These are phyloP conservation scores for Chytriomyces sp. DNA, from an alignment of 192 early-diverging fungal genomes.

Conservation along the genomic window DNA sequence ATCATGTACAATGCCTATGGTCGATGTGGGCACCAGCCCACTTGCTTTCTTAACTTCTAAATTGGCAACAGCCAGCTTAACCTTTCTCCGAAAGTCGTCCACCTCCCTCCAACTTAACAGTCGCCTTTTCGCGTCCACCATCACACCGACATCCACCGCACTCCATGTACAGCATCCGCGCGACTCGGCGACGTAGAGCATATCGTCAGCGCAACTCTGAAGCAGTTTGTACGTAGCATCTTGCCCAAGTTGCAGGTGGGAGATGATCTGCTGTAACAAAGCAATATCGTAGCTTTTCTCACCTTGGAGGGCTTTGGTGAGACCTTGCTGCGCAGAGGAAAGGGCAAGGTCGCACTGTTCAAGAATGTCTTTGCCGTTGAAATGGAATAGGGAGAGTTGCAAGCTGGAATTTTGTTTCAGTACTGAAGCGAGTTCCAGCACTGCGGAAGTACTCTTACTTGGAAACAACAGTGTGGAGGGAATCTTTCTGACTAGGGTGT, in stretches of 20 bases:
- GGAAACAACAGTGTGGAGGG: constrained; percentile 33
- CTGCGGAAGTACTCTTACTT: constrained; percentile 19
- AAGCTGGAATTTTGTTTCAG: neutral
- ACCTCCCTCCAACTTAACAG: constrained; percentile 18
- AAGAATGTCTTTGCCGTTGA: constrained; percentile 12
- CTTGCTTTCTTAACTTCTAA: neutral
- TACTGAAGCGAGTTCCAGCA: neutral
- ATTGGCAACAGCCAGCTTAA: constrained; percentile 4
- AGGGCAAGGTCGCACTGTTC: neutral
- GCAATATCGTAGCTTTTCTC: constrained; percentile 4
- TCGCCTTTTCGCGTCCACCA: neutral
- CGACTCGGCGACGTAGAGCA: neutral
- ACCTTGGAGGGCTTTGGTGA: neutral
- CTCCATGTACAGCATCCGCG: neutral
- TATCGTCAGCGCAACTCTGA: neutral
- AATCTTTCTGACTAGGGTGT: constrained; percentile 59
- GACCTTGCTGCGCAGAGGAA: neutral
- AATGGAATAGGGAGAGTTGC: neutral
- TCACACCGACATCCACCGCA: neutral
- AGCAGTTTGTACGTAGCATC: constrained; percentile 1
- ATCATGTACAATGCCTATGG: too few relatives aligned
- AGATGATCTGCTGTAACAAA: neutral
- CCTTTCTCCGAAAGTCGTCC: neutral
- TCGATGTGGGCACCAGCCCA: too few relatives aligned
- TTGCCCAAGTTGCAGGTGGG: neutral